phyloP scores from a whole-genome alignment of 2,329 filamentous ascomycete species.

The Pestalotiopsis fici region DNA sequence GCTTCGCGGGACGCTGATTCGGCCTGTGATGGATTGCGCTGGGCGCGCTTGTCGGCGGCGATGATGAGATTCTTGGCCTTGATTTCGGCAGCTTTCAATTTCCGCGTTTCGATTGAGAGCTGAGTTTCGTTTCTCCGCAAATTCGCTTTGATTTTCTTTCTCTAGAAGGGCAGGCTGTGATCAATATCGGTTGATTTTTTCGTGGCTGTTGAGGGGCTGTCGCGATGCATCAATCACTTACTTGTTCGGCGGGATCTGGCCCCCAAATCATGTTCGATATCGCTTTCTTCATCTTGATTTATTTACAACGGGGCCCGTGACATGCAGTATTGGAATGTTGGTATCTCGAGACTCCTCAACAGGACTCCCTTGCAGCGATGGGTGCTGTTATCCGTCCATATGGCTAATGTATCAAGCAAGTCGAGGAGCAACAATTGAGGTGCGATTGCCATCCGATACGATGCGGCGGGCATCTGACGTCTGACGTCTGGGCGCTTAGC shows the following conservation, averaged over 20 bases:
- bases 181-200: neutral
- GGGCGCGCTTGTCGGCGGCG: constrained; percentile 77
- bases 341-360: neutral
- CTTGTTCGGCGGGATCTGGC: constrained; percentile 91
- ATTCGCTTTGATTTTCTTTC: constrained; percentile 97
- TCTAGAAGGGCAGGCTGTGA: constrained; percentile 52
- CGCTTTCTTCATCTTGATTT: constrained; percentile 81
- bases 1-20: constrained; percentile 81
- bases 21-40: constrained; percentile 76
- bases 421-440: neutral
- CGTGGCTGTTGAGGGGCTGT: neutral
- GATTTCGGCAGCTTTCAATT: constrained; percentile 59
- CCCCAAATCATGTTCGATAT: constrained; percentile 85
- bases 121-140: constrained; percentile 94
- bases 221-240: constrained; percentile 40
- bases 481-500: neutral
- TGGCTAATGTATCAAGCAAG: neutral
- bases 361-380: neutral
- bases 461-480: neutral
- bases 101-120: constrained; percentile 72
- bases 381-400: neutral
- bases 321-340: neutral
- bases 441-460: neutral
- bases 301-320: neutral
- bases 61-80: constrained; percentile 87